A percentile compares a stretch with the other conserved stretches of the same genome.
These are phyloP conservation scores for Magnaporthiopsis incrustans DNA, from an alignment of 2,329 filamentous ascomycete genomes.

Conservation along the genomic window DNA sequence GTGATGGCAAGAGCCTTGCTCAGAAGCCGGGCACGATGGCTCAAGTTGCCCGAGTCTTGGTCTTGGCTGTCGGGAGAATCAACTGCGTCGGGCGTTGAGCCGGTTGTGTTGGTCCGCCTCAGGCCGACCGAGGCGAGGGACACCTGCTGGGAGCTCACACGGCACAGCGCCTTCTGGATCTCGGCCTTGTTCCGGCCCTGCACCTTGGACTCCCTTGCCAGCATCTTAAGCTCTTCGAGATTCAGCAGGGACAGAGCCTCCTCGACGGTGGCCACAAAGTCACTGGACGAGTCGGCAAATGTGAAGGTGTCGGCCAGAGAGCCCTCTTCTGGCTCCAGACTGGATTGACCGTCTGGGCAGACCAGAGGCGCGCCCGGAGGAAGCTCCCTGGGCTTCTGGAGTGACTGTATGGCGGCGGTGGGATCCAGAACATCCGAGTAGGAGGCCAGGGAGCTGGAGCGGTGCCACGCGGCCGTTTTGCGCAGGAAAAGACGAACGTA, in stretches of 20 bases:
- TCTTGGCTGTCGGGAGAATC: slow-evolving; percentile 20
- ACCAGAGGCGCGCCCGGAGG: slow-evolving; percentile 28
- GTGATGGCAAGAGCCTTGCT: slow-evolving; percentile 69
- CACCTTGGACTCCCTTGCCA: slow-evolving; percentile 82
- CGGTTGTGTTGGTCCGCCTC: slow-evolving; percentile 31
- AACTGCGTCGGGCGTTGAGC: neutral
- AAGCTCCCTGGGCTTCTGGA: slow-evolving; percentile 53
- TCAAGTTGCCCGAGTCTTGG: slow-evolving; percentile 50
- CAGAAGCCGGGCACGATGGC: slow-evolving; percentile 56
- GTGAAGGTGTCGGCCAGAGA: slow-evolving; percentile 52
- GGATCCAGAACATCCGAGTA: slow-evolving; percentile 76
- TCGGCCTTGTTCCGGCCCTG: slow-evolving; percentile 84
- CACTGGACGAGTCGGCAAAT: slow-evolving; percentile 73
- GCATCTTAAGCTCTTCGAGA: slow-evolving; percentile 76
- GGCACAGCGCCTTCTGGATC: slow-evolving; percentile 64
- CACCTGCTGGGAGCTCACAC: slow-evolving; percentile 64
- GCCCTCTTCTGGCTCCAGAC: slow-evolving; percentile 31
- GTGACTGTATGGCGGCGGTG: slow-evolving; percentile 50
- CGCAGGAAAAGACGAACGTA: slow-evolving; percentile 90
- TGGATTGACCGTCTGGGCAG: slow-evolving; percentile 17
- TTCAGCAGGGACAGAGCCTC: slow-evolving; percentile 75
- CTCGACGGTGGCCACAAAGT: slow-evolving; percentile 67
- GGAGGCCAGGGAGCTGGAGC: slow-evolving; percentile 69
- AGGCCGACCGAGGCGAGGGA: slow-evolving; percentile 65
- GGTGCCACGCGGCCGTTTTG: slow-evolving; percentile 88